Evolutionary conservation across 208 protist species (phyloP).

Genomic region (Trypanosomatidae sp.): DNA sequence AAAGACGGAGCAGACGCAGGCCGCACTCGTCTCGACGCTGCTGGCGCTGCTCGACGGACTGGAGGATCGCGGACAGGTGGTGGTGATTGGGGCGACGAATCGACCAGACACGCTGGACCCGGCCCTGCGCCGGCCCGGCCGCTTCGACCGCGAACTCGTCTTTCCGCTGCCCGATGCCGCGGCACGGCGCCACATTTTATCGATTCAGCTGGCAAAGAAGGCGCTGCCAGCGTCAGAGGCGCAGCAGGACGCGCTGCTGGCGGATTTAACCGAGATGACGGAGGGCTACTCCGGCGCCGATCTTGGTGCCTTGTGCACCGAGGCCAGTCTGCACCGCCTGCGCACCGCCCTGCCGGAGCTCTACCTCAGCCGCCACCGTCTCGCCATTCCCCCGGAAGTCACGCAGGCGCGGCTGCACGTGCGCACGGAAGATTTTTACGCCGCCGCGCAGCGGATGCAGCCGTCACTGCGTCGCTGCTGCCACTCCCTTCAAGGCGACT

Average conservation of each 20-base stretch:
- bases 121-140: conserved; percentile 94
- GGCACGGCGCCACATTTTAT: conserved; percentile 82
- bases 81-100: conserved; percentile 97
- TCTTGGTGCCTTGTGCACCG: conserved; percentile 98
- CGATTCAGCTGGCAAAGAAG: conserved; percentile 97
- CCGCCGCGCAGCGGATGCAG: conserved; percentile 61
- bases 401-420: too few relatives aligned
- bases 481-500: background rate
- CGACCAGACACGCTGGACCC: conserved; percentile 96
- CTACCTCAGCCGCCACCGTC: too few relatives aligned
- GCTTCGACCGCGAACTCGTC: conserved; percentile 97
- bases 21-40: conserved; percentile 89
- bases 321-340: conserved; percentile 92
- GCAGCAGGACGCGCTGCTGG: too few relatives aligned
- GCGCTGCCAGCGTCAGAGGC: too few relatives aligned
- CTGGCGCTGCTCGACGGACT: conserved; percentile 96
- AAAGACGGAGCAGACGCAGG: conserved; percentile 82
- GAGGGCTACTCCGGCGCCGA: conserved; percentile 99
- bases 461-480: conserved; percentile 54
- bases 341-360: conserved; percentile 78
- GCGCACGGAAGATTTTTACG: conserved; percentile 66
- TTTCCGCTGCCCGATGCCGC: conserved; percentile 81
- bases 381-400: too few relatives aligned
- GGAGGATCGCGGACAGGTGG: conserved; percentile 87
- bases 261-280: too few relatives aligned